phyloP scores from a whole-genome alignment of 2,329 filamentous ascomycete genomes.

The Fusarium nygamai region DNA sequence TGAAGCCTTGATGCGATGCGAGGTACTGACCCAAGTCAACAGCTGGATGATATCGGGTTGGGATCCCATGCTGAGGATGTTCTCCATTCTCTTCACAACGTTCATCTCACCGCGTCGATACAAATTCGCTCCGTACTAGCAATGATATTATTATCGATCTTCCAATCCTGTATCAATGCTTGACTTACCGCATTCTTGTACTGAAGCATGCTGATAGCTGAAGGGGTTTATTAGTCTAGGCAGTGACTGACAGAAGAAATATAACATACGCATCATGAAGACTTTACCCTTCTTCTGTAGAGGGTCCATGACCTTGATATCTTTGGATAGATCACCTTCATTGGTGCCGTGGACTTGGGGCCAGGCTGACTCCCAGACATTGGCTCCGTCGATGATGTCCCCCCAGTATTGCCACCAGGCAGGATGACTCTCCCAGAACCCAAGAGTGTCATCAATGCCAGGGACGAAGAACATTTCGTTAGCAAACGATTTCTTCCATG shows the following conservation, averaged over 20 bases:
- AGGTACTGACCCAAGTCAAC: not conserved
- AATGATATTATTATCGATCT: not conserved
- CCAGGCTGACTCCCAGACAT: not conserved
- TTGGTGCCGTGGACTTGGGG: not conserved
- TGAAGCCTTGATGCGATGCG: not conserved
- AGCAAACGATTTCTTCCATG: not conserved
- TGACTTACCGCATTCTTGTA: not conserved
- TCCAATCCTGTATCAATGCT: no score
- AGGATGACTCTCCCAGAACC: not conserved
- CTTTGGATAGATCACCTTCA: not conserved
- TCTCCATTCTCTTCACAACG: not conserved
- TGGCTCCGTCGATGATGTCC: not conserved
- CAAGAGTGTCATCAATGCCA: not conserved
- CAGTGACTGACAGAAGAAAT: not conserved
- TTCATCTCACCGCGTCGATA: not conserved
- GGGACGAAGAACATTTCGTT: not conserved
- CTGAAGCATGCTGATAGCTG: not conserved
- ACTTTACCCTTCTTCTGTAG: not conserved
- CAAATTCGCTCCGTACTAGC: not conserved
- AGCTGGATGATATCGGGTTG: not conserved
- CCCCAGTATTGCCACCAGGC: not conserved
- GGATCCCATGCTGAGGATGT: not conserved
- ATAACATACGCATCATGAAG: not conserved
- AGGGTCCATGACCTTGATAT: not conserved
- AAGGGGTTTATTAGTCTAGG: not conserved